These are phyloP conservation scores for Trichoderma sp. DNA, from an alignment of 2,329 filamentous ascomycete species.

Conservation along the genomic window DNA sequence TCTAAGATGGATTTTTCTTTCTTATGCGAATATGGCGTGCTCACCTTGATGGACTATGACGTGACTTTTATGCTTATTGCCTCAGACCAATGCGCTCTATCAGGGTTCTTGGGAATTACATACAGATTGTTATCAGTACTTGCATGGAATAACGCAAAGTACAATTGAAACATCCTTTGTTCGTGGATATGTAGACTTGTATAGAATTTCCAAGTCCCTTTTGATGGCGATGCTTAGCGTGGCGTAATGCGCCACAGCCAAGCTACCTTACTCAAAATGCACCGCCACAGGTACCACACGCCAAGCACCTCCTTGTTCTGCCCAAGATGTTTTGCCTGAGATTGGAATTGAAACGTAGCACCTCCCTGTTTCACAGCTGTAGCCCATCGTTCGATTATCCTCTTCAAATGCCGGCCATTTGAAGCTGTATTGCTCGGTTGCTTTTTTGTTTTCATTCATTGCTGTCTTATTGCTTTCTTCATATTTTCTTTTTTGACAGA, in stretches of 20 bases:
- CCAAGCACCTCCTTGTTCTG: slow-evolving; percentile 12
- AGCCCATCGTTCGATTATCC: slow-evolving; percentile 30
- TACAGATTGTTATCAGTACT: background rate
- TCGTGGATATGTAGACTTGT: background rate
- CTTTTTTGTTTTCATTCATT: background rate
- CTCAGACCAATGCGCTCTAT: background rate
- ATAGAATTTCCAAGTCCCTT: background rate
- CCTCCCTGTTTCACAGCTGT: background rate
- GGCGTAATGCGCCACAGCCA: slow-evolving; percentile 6
- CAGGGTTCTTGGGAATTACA: background rate
- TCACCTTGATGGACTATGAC: slow-evolving; percentile 7
- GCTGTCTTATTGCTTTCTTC: background rate
- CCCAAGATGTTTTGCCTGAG: background rate
- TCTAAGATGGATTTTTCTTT: slow-evolving; percentile 17
- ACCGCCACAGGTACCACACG: slow-evolving; percentile 13
- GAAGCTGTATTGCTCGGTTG: slow-evolving; percentile 30
- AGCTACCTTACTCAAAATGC: background rate
- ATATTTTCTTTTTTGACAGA: background rate
- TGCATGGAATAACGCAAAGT: background rate
- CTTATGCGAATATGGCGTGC: slow-evolving; percentile 21
- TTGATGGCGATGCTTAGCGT: background rate
- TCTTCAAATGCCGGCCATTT: slow-evolving; percentile 42
- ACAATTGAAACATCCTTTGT: background rate
- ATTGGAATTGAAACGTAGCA: slow-evolving; percentile 30
- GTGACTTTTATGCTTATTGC: slow-evolving; percentile 16